Base-by-base conservation (phyloP, 495 filamentous ascomycete species). In the Entonaema liquescens region DNA sequence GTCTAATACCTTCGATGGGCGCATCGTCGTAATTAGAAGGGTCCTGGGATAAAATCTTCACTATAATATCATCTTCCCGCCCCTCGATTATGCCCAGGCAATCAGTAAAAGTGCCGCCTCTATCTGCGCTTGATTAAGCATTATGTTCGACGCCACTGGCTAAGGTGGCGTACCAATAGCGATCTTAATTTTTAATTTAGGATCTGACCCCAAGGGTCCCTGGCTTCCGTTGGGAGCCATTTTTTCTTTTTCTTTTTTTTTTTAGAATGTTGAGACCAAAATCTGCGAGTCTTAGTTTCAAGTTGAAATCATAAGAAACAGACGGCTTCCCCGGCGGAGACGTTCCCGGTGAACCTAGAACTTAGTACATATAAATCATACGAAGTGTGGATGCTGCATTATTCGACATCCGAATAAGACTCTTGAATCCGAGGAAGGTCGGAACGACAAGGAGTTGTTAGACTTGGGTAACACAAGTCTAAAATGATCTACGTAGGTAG, bases 51-150 rank as follows among this genome's bases (percentile, higher is more conserved):
- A 87, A 77, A 0, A 86, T 77, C 66, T 87, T 87, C 61, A 87
- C 76, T 25, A 87, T 52, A 38, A 85, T 74, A 63, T 87, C 83
- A 47, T 81, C 75, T 66, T 77, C 71, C 17, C 56, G 17, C 66
- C 82, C 83, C 40, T 77, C 77, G 25, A 83, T 83, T 31, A 84
- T 84, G 53, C 86, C 88, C 31, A 86, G 83, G 21, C 83, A 85
- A 82, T 91, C 89, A 15, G 87, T 89, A 74, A 91, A 91, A 13
- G 89, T 91, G n/a, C 89, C 89, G 47, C 89, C 89, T 21, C 89
- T 80, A 71, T 86, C 84, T 62, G 25, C 31, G 28, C 19, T 31
- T 5, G 40, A 17, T 26, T 60, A 15, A 60, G 58, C 25, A 26
- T 49, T 60, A 4, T 19, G 17, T 31, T 40, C 26, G 23, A 2